Conservation (phyloP, 768 basidiomycete genomes). For the Lactarius tabidus region DNA sequence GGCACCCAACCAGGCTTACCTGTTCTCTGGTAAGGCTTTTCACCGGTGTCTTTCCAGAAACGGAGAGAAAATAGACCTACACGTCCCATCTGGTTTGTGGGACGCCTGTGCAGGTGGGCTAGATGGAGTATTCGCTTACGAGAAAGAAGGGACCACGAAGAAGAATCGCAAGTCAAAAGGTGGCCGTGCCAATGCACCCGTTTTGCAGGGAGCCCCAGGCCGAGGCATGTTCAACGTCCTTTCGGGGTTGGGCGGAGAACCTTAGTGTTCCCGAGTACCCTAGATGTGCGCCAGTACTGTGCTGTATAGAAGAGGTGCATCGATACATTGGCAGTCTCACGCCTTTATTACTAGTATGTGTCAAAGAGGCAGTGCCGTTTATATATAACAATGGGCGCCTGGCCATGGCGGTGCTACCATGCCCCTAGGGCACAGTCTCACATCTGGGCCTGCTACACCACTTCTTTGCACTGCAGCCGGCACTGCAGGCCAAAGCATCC, state of each 20-base stretch:
- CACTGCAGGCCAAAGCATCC: too few species aligned
- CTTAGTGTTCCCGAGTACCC: not conserved
- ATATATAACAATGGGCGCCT: not conserved
- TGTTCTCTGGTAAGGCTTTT: slow-evolving; percentile 57
- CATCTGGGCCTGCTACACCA: too few species aligned
- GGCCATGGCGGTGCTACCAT: not conserved
- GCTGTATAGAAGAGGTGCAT: not conserved
- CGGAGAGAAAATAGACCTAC: slow-evolving; percentile 23
- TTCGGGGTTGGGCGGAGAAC: slow-evolving; percentile 9
- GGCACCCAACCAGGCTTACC: slow-evolving; percentile 43
- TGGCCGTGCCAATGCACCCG: not conserved
- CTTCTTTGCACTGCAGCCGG: not conserved
- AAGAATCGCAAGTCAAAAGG: slow-evolving; percentile 37
- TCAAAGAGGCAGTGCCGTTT: not conserved
- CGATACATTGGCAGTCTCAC: not conserved
- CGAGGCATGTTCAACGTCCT: slow-evolving; percentile 18
- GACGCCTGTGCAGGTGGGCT: slow-evolving; percentile 17
- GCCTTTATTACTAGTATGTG: not conserved
- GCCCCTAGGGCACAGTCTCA: not conserved
- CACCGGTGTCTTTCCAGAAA: slow-evolving; percentile 47
- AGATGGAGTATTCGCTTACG: slow-evolving; percentile 14
- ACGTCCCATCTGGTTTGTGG: slow-evolving; percentile 26
- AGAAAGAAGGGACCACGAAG: slow-evolving; percentile 13
- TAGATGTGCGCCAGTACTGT: too few species aligned
- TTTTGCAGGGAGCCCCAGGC: not conserved